Evolutionary conservation across 2,329 filamentous ascomycete species (phyloP), one percentile per base, ranked within the genome.

Genomic region (Aspergillus sp.): DNA sequence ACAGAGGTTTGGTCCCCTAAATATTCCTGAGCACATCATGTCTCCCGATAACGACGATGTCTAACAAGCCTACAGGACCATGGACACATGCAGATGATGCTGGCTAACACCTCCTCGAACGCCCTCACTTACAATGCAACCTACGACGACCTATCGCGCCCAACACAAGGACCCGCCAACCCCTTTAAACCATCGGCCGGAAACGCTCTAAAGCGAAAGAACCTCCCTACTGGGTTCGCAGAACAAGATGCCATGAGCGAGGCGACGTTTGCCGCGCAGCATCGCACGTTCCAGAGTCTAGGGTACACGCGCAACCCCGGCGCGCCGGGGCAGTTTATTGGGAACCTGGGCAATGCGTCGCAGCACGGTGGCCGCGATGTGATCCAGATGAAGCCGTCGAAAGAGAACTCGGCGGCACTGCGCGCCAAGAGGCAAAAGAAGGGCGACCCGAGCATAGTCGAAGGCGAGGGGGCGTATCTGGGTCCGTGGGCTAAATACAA

Each of bases 401-500:
- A 93, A 59, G 82, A 82, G 43, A 74, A 79, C 35, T 78, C 80
- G 4, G 76, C 75, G 24, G 68, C 67, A 37, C 66, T 86, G 57
- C 70, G 81, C 29, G 69, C 78, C n/a, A 82, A 80, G 47, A 72
- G 91, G 39, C 86, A 96, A 59, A 77, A 68, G 45, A 95, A 91
- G 53, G 91, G 91, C 29, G 79, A 89, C 54, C 76, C 86, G 26
- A 77, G 79, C 12, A 72, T 95, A 24, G 81, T 88, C 0, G 88
- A 94, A 49, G 91, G 91, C 1, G 78, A 86, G 5, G 81, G 80
- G 33, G 80, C 86, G 28, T 98, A 98, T 59, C 74, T 93, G 24
- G 93, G 93, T 0, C 93, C 91, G 0, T 98, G 93, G 93, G 93
- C 91, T 6, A 79, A 73, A 55, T 94, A 93, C 53, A 71, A 78